A percentile compares a stretch with the other conserved stretches of the same genome.
Evolutionary conservation across 2,329 filamentous ascomycete genomes (phyloP).

Genomic region (Myriosclerotinia scirpicola): DNA sequence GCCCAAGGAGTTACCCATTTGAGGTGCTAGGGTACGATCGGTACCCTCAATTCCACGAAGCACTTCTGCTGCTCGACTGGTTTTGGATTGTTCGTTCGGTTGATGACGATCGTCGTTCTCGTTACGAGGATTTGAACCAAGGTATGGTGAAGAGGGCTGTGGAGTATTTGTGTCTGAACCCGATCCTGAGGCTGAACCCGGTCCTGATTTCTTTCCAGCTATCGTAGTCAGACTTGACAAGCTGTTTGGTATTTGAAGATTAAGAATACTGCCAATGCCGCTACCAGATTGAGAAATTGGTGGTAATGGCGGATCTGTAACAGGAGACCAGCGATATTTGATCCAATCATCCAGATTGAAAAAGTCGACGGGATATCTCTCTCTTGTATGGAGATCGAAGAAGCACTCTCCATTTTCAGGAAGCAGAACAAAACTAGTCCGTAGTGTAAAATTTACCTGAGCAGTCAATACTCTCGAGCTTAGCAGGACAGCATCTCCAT

Average conservation of each 20-base stretch:
- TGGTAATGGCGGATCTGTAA: conserved; percentile 65
- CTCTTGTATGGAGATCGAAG: conserved; percentile 70
- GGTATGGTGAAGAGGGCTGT: conserved; percentile 25
- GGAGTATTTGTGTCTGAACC: conserved; percentile 20
- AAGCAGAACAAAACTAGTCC: conserved; percentile 80
- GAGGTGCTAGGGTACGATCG: conserved; percentile 37
- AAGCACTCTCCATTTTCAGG: conserved; percentile 88
- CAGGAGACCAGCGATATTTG: conserved; percentile 75
- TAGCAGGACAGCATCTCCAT: conserved; percentile 88
- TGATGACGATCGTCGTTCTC: conserved; percentile 31
- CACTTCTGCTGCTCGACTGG: conserved; percentile 34
- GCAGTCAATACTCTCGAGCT: conserved; percentile 89
- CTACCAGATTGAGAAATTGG: conserved; percentile 43
- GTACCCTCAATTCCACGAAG: conserved; percentile 34
- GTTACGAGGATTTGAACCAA: conserved; percentile 29
- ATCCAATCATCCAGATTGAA: conserved; percentile 79
- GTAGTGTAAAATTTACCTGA: conserved; percentile 88
- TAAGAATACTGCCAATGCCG: conserved; percentile 44
- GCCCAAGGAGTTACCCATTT: conserved; percentile 35
- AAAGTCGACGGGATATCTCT: conserved; percentile 81
- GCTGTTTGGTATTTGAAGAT: conserved; percentile 29
- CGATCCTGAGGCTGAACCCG: conserved; percentile 23
- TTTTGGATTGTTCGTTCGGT: conserved; percentile 31
- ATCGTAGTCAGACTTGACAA: conserved; percentile 39
- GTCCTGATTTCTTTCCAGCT: conserved; percentile 34